Base-by-base conservation (phyloP, 2,329 filamentous ascomycete species). In the Alternaria longipes region DNA sequence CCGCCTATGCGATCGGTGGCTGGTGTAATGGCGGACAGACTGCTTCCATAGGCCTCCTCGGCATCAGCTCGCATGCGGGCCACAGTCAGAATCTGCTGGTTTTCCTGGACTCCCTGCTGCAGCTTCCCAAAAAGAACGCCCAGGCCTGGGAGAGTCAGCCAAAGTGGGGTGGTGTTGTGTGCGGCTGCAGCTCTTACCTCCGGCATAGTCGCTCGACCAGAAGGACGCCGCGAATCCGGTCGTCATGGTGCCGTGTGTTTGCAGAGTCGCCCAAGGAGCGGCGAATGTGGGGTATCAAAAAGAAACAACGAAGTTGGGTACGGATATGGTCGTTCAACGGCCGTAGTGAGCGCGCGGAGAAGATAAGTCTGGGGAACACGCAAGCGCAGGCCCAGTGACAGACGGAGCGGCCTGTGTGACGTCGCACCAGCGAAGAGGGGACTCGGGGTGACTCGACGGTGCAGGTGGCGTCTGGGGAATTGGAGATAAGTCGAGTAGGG, bases 141-240 rank as follows among this genome's bases (percentile, higher is more conserved):
- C 68, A 99, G 87, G 65, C 95, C 83, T 84, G 71, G 22, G 32
- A n/a, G 18, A n/a, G 72, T 78, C 64, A 74, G 75, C 54, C 68
- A 8, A 42, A 40, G 61, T 40, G 63, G 46, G 47, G 54, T 32
- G 53, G 41, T 24, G 49, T 41, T 49, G 38, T 22, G 45, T 53
- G 54, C 28, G 64, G 40, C 50, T 50, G 54, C 86, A 79, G 83
- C 91, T 56, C 87, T 79, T 84, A 93, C 91, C 94, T 84, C 92
- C 93, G 78, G 94, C 94, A 85, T 98, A 98, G 86, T 99, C 95
- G 78, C 89, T 88, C 64, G 95, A 97, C 95, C 95, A 99, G 83
- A 99, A 98, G 52, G 94, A 97, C 82, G 94, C 93, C 71, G 93
- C 90, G 82, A 99, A 98, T 74, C 92, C 77, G 32, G 75, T 68